Percentiles rank a stretch among this genome's conserved stretches.
These are phyloP conservation scores for Nothomitra cinnamomea DNA, from an alignment of 2,329 filamentous ascomycete genomes.

Conservation along the genomic window DNA sequence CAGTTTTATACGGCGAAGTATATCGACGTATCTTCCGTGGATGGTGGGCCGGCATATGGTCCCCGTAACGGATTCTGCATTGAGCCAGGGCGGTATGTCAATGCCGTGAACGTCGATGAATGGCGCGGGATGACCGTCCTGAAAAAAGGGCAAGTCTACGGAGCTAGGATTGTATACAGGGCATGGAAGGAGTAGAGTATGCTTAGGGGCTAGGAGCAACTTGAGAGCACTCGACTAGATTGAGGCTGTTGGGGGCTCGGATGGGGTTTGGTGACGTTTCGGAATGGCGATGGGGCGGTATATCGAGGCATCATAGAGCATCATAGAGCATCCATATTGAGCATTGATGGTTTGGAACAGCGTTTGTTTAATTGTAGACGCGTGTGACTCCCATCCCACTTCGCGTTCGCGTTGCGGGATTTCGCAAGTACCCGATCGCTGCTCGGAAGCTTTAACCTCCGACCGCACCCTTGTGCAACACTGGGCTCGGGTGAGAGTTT, in stretches of 20 bases:
- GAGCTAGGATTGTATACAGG: slow-evolving; percentile 65
- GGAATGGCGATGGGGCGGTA: too few relatives aligned
- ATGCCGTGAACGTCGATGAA: slow-evolving; percentile 65
- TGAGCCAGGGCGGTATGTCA: slow-evolving; percentile 81
- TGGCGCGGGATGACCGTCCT: slow-evolving; percentile 67
- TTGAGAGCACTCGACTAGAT: neutral
- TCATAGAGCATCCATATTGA: neutral
- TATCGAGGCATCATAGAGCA: neutral
- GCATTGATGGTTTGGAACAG: too few relatives aligned
- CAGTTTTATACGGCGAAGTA: slow-evolving; percentile 90
- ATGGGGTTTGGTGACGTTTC: too few relatives aligned
- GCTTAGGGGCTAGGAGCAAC: too few relatives aligned
- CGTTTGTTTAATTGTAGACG: too few relatives aligned
- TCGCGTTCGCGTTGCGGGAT: too few relatives aligned
- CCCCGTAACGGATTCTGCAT: slow-evolving; percentile 71
- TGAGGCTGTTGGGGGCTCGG: neutral
- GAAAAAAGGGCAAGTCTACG: slow-evolving; percentile 73
- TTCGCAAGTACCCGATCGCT: too few relatives aligned
- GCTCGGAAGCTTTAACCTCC: too few relatives aligned
- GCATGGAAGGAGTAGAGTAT: slow-evolving; percentile 53
- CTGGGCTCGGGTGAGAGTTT: too few relatives aligned
- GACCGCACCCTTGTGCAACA: too few relatives aligned
- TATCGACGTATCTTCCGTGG: slow-evolving; percentile 54
- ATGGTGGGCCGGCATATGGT: slow-evolving; percentile 42
- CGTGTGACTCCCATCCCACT: too few relatives aligned